phyloP scores from a whole-genome alignment of 352 stramenopile species.

The Phytophthora podocarpi region DNA sequence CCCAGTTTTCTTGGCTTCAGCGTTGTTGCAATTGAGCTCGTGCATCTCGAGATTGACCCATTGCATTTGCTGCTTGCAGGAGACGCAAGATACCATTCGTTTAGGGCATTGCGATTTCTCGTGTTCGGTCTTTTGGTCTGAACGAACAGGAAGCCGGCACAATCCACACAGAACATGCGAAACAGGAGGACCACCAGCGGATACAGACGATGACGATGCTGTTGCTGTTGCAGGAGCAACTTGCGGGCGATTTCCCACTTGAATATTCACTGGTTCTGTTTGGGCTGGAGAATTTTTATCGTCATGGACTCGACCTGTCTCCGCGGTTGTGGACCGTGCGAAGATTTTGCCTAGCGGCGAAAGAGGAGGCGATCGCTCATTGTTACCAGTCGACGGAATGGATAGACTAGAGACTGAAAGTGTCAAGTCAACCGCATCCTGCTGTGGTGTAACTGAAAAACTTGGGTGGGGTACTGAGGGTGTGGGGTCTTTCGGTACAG shows the following conservation, averaged over 20 bases:
- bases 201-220: background rate
- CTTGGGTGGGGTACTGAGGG: background rate
- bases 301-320: background rate
- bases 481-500: background rate
- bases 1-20: background rate
- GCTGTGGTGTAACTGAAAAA: background rate
- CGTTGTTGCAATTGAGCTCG: slow-evolving; percentile 25
- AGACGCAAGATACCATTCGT: slow-evolving; percentile 44
- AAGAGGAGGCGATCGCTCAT: slow-evolving; percentile 1
- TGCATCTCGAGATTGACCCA: slow-evolving; percentile 57
- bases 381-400: too few relatives aligned
- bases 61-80: slow-evolving; percentile 45
- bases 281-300: background rate
- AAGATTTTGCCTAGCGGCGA: slow-evolving; percentile 39
- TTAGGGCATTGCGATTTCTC: slow-evolving; percentile 64
- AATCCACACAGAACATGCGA: slow-evolving; percentile 47
- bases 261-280: background rate
- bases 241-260: background rate
- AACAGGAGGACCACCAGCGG: background rate
- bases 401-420: background rate
- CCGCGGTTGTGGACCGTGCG: background rate
- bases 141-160: slow-evolving; percentile 58
- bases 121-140: slow-evolving; percentile 55
- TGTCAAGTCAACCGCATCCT: background rate
- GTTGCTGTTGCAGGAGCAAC: slow-evolving; percentile 3